Evolutionary conservation across 2,329 filamentous ascomycete species (phyloP).

Genomic region (Verticillium klebahnii): DNA sequence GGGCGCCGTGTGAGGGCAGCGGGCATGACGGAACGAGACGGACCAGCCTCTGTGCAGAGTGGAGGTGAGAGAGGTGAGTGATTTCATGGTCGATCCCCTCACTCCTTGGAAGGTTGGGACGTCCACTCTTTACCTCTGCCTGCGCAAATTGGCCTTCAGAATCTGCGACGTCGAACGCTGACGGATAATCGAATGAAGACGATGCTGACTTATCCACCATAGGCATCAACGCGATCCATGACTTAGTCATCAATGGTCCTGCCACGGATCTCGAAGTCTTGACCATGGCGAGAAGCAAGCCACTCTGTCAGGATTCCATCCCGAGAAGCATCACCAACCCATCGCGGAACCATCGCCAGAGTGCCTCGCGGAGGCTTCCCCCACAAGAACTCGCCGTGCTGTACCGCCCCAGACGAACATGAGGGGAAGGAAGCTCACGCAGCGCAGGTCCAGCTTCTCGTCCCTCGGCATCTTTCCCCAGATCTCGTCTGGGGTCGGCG

Average conservation of each 20-base stretch:
- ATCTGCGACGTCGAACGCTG: neutral
- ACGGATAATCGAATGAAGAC: neutral
- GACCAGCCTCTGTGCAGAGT: conserved; percentile 2
- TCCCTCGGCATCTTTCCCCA: conserved; percentile 15
- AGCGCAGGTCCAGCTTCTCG: neutral
- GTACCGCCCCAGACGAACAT: too few relatives aligned
- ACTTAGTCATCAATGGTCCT: neutral
- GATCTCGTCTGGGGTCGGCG: conserved; percentile 8
- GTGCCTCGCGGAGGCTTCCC: too few relatives aligned
- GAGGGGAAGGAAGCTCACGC: too few relatives aligned
- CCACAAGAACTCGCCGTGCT: too few relatives aligned
- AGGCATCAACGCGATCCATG: neutral
- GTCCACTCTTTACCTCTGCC: neutral
- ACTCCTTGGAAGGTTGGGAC: neutral
- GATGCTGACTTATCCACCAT: neutral
- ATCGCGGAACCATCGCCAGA: too few relatives aligned
- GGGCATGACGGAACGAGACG: neutral
- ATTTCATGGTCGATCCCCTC: neutral
- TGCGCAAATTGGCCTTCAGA: neutral
- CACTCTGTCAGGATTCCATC: too few relatives aligned
- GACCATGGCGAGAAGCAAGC: too few relatives aligned
- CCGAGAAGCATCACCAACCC: too few relatives aligned
- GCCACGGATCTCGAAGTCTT: too few relatives aligned
- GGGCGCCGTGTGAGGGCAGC: neutral
- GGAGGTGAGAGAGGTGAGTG: conserved; percentile 1